Evolutionary conservation across 176 grass and related monocot species (phyloP), one percentile per base, ranked within the genome.

Genomic region (Calamus simplicifolius): DNA sequence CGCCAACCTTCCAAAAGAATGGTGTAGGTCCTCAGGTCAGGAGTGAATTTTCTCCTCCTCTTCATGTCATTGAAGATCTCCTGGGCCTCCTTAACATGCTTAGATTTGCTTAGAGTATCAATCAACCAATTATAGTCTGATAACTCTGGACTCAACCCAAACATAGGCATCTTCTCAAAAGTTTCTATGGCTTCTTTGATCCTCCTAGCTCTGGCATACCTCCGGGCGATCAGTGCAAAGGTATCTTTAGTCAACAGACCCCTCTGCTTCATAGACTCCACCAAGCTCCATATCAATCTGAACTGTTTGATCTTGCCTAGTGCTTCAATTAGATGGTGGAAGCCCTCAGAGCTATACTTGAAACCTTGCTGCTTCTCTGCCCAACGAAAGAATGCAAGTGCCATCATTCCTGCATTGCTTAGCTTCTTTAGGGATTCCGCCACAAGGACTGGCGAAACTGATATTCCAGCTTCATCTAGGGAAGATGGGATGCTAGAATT

Each of bases 281-380:
- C 80, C 58, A 88, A 80, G 67, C 61, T 79, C 85, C 80, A 88
- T 49, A 88, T 71, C 63, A 83, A 55, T 56, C 23, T 72, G 70
- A 83, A 88, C 60, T 83, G 85, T 28, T 88, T 88, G 58, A 88
- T 88, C 73, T 90, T 90, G 13, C 82, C 82, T 8, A 90, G 86
- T 16, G 86, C 82, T 57, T 90, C 86, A 4, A 90, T 90, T 35
- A 90, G 56, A 56, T 85, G 60, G 68, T 90, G 86, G 71, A 78
- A 85, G 62, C 75, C 48, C 23, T 79, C 82, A 1, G 78, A 13
- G 6, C 74, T 82, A 48, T 90, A 73, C 27, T 51, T 30, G 26
- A 90, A 90, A 52, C 75, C 78, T 6, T 85, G 29, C 68, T 82
- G 81, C 30, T 73, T 85, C 82, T 90, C 82, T 0, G 82, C 86